These are phyloP conservation scores for Ustilago hordei DNA, from an alignment of 1,284 basidiomycete species.

Conservation along the genomic window DNA sequence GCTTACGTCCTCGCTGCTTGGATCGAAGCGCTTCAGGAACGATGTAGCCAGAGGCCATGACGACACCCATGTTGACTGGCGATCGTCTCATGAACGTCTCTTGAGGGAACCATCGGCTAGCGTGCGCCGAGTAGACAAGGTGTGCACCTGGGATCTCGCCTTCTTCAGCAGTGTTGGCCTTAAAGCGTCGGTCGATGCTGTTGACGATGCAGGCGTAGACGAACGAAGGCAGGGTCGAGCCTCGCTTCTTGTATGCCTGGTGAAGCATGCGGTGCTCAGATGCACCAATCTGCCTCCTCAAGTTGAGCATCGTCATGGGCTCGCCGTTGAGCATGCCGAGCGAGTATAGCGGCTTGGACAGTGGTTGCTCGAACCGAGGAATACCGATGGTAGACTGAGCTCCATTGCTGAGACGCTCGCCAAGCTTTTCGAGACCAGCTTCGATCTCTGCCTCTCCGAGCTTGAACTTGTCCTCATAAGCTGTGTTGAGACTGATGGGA, in stretches of 20 bases:
- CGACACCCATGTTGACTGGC: constrained; percentile 36
- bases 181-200: constrained; percentile 36
- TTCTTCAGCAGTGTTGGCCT: constrained; percentile 1
- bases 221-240: constrained; percentile 20
- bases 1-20: constrained; percentile 11
- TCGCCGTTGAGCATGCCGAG: constrained; percentile 14
- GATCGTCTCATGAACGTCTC: constrained; percentile 24
- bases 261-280: constrained; percentile 19
- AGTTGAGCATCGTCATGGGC: constrained; percentile 32
- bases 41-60: constrained; percentile 24
- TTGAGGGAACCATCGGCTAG: constrained; percentile 26
- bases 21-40: constrained; percentile 24
- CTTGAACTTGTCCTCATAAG: constrained; percentile 20
- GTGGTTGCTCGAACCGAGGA: constrained; percentile 20
- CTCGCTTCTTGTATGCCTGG: constrained; percentile 26
- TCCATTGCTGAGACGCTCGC: constrained; percentile 19
- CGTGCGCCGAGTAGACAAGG: constrained; percentile 33
- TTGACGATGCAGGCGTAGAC: constrained; percentile 39
- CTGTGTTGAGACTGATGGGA: constrained; percentile 34
- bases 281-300: constrained; percentile 7
- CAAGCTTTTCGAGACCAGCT: constrained; percentile 21
- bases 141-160: constrained; percentile 23
- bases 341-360: constrained; percentile 3
- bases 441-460: constrained; percentile 15
- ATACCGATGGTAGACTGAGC: constrained; percentile 28